Evolutionary conservation across 192 early-diverging fungal genomes (phyloP).

Genomic region (Gamsiella multidivaricata): DNA sequence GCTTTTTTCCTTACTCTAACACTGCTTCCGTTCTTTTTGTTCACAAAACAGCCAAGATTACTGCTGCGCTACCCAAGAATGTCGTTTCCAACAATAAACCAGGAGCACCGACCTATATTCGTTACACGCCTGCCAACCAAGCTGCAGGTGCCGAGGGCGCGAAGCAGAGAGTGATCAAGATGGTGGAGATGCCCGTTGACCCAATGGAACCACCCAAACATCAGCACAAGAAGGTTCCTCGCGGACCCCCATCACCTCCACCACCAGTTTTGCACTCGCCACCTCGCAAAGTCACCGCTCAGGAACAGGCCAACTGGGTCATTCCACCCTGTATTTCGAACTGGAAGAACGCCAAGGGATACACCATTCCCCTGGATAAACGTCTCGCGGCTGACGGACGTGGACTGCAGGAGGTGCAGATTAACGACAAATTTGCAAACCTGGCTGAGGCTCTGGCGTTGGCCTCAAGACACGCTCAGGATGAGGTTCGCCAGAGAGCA

Average conservation of each 20-base stretch:
- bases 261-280: slow-evolving; percentile 99
- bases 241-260: slow-evolving; percentile 88
- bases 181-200: slow-evolving; percentile 95
- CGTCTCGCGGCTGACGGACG: slow-evolving; percentile 97
- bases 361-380: slow-evolving; percentile 98
- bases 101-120: slow-evolving; percentile 82
- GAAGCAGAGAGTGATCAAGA: slow-evolving; percentile 90
- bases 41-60: slow-evolving; percentile 66
- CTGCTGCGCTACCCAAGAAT: slow-evolving; percentile 69
- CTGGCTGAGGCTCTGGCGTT: slow-evolving; percentile 93
- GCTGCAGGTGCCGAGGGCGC: slow-evolving; percentile 78
- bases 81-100: slow-evolving; percentile 62
- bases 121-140: slow-evolving; percentile 89
- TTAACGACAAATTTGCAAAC: slow-evolving; percentile 98
- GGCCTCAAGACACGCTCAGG: slow-evolving; percentile 93
- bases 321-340: slow-evolving; percentile 99
- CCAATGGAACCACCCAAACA: slow-evolving; percentile 96
- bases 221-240: slow-evolving; percentile 91
- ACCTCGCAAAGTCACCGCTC: slow-evolving; percentile 93
- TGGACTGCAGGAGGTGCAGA: slow-evolving; percentile 88
- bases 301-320: slow-evolving; percentile 97
- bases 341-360: slow-evolving; percentile 99
- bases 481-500: slow-evolving; percentile 91
- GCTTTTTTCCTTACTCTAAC: slow-evolving; percentile 2
- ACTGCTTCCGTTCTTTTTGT: neutral